Evolutionary conservation across 805 yeast genomes (phyloP).

Genomic region (Sugiyamaella floridensis): DNA sequence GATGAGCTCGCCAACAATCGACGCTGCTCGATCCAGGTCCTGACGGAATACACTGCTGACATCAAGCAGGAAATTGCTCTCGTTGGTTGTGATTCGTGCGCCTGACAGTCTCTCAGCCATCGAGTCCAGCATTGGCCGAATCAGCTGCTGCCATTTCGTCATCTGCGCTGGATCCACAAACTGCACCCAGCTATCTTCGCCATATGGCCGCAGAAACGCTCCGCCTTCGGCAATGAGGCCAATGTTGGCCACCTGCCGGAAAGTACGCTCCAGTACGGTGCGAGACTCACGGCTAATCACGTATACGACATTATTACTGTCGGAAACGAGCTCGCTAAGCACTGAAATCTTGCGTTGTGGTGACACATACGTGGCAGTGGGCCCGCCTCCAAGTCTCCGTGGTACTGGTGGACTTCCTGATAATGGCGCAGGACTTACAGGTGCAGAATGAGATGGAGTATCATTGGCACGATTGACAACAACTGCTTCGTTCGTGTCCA

Average conservation of each 20-base stretch:
- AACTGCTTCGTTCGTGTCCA: constrained; percentile 34
- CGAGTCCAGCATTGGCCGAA: constrained; percentile 47
- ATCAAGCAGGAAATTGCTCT: constrained; percentile 69
- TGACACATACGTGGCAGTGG: constrained; percentile 39
- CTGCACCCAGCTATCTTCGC: constrained; percentile 49
- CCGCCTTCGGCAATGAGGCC: constrained; percentile 92
- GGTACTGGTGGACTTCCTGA: neutral
- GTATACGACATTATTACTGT: constrained; percentile 60
- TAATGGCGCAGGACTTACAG: neutral
- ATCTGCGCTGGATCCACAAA: constrained; percentile 37
- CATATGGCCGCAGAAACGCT: constrained; percentile 49
- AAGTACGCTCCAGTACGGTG: constrained; percentile 58
- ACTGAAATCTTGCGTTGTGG: constrained; percentile 52
- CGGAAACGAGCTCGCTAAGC: constrained; percentile 50
- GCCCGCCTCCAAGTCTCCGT: neutral
- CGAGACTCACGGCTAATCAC: constrained; percentile 61
- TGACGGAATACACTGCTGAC: constrained; percentile 54
- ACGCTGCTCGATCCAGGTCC: constrained; percentile 54
- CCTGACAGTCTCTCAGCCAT: constrained; percentile 77
- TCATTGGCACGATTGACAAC: neutral
- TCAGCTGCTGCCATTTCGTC: constrained; percentile 51
- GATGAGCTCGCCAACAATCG: constrained; percentile 75
- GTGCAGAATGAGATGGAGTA: neutral
- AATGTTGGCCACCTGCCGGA: constrained; percentile 56
- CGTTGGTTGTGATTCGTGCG: constrained; percentile 62